Conservation (phyloP, 768 basidiomycete genomes). For the Leccinum imitatum region DNA sequence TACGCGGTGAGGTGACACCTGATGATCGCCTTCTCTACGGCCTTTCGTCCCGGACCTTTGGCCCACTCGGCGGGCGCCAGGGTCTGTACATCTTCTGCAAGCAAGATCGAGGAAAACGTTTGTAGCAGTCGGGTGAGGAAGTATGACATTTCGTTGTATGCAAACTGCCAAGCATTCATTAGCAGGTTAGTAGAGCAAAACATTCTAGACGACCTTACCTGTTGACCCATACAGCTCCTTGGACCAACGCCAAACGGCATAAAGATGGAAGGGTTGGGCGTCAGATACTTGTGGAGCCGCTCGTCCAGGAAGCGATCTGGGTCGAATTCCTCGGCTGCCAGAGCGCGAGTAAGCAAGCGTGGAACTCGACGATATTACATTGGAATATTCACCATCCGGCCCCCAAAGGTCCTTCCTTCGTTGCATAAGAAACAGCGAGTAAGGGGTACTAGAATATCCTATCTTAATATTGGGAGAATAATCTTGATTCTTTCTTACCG, state of each 20-base stretch:
- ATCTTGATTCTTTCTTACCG: slow-evolving; percentile 16
- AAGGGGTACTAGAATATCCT: slow-evolving; percentile 33
- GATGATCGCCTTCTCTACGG: slow-evolving; percentile 45
- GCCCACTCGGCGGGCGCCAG: slow-evolving; percentile 49
- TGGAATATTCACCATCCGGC: slow-evolving; percentile 48
- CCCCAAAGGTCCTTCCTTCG: slow-evolving; percentile 66
- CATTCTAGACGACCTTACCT: slow-evolving; percentile 17
- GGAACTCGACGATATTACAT: background rate
- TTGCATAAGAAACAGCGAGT: slow-evolving; percentile 57
- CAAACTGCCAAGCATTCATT: slow-evolving; percentile 42
- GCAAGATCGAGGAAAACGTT: slow-evolving; percentile 44
- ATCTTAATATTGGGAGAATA: background rate
- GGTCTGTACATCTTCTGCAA: slow-evolving; percentile 47
- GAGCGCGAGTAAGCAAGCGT: background rate
- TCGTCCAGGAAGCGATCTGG: slow-evolving; percentile 69
- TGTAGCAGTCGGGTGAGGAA: slow-evolving; percentile 62
- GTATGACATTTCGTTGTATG: slow-evolving; percentile 65
- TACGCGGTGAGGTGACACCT: slow-evolving; percentile 56
- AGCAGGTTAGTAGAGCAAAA: background rate
- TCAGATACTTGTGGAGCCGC: slow-evolving; percentile 53
- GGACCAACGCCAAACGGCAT: slow-evolving; percentile 42
- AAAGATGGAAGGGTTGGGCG: slow-evolving; percentile 54
- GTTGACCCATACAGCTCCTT: slow-evolving; percentile 39
- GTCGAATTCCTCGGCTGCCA: slow-evolving; percentile 56
- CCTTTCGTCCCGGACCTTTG: slow-evolving; percentile 34